These are phyloP conservation scores for Aspergillus wentii DNA, from an alignment of 495 filamentous ascomycete genomes.

Conservation along the genomic window DNA sequence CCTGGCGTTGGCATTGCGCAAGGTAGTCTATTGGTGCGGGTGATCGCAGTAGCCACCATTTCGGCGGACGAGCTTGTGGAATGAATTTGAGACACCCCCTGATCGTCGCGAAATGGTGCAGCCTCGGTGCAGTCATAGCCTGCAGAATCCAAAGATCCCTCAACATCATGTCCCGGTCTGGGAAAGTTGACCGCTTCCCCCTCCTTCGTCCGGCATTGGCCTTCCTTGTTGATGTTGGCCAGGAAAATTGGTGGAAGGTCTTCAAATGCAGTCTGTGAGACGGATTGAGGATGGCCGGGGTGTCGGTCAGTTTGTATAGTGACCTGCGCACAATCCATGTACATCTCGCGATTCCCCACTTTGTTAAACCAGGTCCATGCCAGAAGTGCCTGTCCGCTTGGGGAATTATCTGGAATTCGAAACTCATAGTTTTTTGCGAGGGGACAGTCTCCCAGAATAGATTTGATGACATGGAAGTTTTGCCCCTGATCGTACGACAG, in stretches of 20 bases:
- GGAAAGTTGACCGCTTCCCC: conserved; percentile 23
- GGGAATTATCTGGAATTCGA: conserved; percentile 56
- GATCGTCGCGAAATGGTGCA: conserved; percentile 17
- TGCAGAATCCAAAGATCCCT: conserved; percentile 14
- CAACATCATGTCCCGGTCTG: conserved; percentile 16
- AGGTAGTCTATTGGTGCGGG: no score
- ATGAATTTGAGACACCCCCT: no score
- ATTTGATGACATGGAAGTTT: conserved; percentile 27
- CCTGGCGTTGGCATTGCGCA: no score
- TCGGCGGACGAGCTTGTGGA: no score
- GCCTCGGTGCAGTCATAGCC: conserved; percentile 22
- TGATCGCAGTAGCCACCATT: no score
- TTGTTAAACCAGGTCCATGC: conserved; percentile 59
- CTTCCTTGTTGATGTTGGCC: conserved; percentile 49
- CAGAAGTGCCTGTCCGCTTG: conserved; percentile 45
- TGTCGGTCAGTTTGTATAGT: conserved; percentile 39
- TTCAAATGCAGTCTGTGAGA: conserved; percentile 13
- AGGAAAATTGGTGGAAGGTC: conserved; percentile 49
- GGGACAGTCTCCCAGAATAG: conserved; percentile 34
- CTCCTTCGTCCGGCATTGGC: conserved; percentile 27
- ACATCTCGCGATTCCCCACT: conserved; percentile 54
- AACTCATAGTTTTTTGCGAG: conserved; percentile 48
- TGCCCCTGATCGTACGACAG: conserved; percentile 31
- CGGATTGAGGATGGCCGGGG: no score
- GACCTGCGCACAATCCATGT: conserved; percentile 55